A percentile compares a stretch with the other conserved stretches of the same genome.
Conservation (phyloP, 768 basidiomycete species). For the Lactarius pseudohatsudake region DNA sequence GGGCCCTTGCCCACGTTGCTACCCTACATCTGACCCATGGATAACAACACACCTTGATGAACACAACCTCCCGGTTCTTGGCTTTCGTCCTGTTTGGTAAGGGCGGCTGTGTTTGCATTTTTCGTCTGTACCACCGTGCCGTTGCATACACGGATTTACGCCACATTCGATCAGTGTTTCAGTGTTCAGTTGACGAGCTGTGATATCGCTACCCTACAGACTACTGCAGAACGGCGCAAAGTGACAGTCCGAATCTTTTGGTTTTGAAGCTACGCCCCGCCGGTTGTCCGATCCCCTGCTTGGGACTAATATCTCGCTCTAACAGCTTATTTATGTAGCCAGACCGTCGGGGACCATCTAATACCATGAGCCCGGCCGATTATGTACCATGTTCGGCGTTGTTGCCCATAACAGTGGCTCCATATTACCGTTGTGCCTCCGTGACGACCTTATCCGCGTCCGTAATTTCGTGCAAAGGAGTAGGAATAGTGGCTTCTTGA, state of each 20-base stretch:
- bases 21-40: neutral
- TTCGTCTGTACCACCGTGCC: neutral
- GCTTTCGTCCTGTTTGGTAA: constrained; percentile 3
- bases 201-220: neutral
- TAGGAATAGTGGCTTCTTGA: neutral
- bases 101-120: neutral
- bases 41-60: neutral
- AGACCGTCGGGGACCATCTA: neutral
- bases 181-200: neutral
- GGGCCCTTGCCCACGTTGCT: neutral
- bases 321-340: neutral
- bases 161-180: constrained; percentile 18
- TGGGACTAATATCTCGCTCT: neutral
- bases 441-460: neutral
- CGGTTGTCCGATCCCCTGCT: neutral
- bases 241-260: neutral
- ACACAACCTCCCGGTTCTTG: neutral
- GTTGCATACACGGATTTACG: neutral
- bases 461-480: neutral
- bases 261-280: neutral
- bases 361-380: neutral
- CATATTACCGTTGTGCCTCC: neutral
- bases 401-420: neutral
- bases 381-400: neutral
- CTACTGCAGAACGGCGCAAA: neutral